Conservation (phyloP, 2,329 filamentous ascomycete species). For the Colletotrichum sp. region DNA sequence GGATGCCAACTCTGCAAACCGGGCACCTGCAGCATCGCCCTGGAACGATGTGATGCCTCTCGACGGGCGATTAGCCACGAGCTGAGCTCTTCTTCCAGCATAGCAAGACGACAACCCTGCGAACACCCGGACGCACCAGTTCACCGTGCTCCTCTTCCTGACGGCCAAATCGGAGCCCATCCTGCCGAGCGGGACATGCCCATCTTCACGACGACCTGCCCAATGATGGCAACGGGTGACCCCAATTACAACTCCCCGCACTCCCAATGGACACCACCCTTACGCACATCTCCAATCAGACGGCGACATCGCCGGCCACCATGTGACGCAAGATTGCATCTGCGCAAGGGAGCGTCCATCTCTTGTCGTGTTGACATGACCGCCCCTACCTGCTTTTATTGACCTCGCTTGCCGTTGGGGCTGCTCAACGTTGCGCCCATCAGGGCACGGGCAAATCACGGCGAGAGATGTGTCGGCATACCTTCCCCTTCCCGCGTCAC, state of each 20-base stretch:
- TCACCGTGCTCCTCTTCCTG: neutral
- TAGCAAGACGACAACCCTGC: neutral
- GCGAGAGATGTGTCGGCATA: neutral
- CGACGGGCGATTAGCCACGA: neutral
- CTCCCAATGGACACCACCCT: constrained; percentile 10
- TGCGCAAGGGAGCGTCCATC: neutral
- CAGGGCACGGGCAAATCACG: constrained; percentile 3
- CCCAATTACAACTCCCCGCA: constrained; percentile 18
- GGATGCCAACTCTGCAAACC: neutral
- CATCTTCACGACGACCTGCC: neutral
- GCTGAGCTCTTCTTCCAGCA: neutral
- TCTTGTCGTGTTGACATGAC: neutral
- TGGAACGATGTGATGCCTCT: neutral
- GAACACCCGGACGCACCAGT: neutral
- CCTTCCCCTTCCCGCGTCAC: constrained; percentile 4
- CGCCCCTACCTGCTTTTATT: neutral
- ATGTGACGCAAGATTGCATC: constrained; percentile 21
- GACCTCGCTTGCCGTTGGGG: neutral
- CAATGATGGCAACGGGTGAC: neutral
- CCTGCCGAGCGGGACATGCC: neutral
- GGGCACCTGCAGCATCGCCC: constrained; percentile 2
- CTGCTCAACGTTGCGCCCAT: neutral
- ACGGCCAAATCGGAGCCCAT: neutral
- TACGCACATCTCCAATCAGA: constrained; percentile 6
- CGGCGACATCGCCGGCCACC: constrained; percentile 4